Conservation (phyloP, 768 basidiomycete genomes). For the Mycena belliarum region DNA sequence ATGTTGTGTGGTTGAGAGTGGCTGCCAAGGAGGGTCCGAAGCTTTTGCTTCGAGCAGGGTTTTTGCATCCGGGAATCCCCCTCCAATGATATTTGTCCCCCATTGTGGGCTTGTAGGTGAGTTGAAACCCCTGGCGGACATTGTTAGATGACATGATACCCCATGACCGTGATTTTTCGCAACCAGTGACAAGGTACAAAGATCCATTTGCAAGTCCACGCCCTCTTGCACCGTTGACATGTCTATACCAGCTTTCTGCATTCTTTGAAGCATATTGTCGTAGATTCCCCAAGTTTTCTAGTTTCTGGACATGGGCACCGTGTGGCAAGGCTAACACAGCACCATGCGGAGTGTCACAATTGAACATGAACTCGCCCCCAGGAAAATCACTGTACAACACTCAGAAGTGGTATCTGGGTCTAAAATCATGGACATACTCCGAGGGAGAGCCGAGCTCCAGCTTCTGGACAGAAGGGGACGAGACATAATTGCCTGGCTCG, state of each 20-base stretch:
- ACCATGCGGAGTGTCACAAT: not conserved
- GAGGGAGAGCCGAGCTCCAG: not conserved
- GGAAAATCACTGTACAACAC: not conserved
- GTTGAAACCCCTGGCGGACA: not conserved
- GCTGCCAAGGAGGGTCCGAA: not conserved
- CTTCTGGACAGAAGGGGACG: not conserved
- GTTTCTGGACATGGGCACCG: slow-evolving; percentile 14
- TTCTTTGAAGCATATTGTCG: slow-evolving; percentile 10
- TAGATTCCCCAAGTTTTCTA: not conserved
- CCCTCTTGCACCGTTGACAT: slow-evolving; percentile 2
- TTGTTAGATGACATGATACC: slow-evolving; percentile 12
- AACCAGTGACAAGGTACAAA: slow-evolving; percentile 24
- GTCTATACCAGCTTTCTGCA: slow-evolving; percentile 19
- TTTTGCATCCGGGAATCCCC: not conserved
- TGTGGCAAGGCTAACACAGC: slow-evolving; percentile 18
- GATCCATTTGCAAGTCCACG: slow-evolving; percentile 11
- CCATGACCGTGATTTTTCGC: slow-evolving; percentile 20
- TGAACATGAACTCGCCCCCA: not conserved
- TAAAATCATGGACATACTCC: not conserved
- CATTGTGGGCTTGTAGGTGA: not conserved
- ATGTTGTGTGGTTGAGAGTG: not conserved
- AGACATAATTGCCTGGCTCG: not conserved
- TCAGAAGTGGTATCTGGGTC: not conserved
- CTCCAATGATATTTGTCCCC: not conserved
- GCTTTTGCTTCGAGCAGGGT: not conserved